Evolutionary conservation across 768 basidiomycete genomes (phyloP).

Genomic region (Trametopsis cervina): DNA sequence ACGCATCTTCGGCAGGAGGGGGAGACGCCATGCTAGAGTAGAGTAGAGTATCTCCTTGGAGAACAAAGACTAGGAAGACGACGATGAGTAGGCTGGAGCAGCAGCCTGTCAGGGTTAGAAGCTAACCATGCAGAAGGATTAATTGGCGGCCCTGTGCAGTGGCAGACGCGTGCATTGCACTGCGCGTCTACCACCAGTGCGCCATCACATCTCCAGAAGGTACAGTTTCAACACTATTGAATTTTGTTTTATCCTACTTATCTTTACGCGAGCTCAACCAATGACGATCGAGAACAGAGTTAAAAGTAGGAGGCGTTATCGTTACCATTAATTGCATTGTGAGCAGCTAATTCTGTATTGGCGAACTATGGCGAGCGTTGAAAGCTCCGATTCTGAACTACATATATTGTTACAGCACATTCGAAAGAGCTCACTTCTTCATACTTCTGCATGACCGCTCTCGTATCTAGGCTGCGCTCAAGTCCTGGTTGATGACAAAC

Average conservation of each 20-base stretch:
- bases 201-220: neutral
- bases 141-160: neutral
- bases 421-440: no score
- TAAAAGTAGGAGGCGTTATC: no score
- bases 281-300: no score
- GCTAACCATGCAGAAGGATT: neutral
- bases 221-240: neutral
- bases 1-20: constrained; percentile 30
- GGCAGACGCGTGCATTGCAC: no score
- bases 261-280: no score
- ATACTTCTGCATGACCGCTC: no score
- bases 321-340: no score
- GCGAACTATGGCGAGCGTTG: no score
- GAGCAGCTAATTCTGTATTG: no score
- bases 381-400: no score
- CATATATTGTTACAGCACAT: no score
- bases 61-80: neutral
- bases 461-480: no score
- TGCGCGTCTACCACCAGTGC: neutral
- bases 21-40: constrained; percentile 9
- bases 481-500: constrained; percentile 4
- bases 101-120: neutral
- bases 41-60: neutral
- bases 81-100: neutral
- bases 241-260: neutral